Base-by-base conservation (phyloP, 352 stramenopile genomes). In the Elongisporangium prolatum region DNA sequence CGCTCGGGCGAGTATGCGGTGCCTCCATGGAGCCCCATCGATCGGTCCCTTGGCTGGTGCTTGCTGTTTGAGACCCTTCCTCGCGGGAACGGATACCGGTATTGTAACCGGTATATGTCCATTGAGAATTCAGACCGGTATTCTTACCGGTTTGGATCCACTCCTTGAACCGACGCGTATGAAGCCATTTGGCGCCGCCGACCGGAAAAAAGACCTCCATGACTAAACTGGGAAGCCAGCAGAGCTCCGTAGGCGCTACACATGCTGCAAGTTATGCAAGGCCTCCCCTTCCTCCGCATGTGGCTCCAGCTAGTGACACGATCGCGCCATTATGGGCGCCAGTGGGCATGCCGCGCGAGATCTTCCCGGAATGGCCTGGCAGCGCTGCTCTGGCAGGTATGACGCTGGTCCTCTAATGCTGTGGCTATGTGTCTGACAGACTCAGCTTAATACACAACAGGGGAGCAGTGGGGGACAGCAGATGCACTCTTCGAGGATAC, bases 301-400 rank as follows among this genome's bases (percentile, higher is more conserved):
- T n/a, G 20, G 44, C 80, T 10, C 74, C 72, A 9, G 40, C 70
- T 14, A 64, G 55, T 3, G 64, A 80, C 8, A 60, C 71, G 0
- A 63, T 89, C 22, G 34, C 67, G 10, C 68, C 77, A 21, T 56
- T 91, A 2, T 88, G 71, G 74, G 71, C 52, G 34, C 65, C 79
- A 0, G 58, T 52, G 25, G 63, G 59, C 0, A 28, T 51, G 14
- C 83, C 79, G 0, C 71, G 59, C 0, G 65, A 74, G 20, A 49
- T 86, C 49, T 93, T 93, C 47, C 77, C 78, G 2, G 80, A 90
- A 50, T 91, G 83, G 80, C 81, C 67, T 2, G 62, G 69, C 18
- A 64, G 61, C 18, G 54, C 61, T 38, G 63, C 50, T 56, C 38
- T 80, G 20, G 21, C 48, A 60, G 37, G 20, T 21, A 34, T 16